Percentiles rank a stretch among this genome's conserved stretches.
These are phyloP conservation scores for Debaryomycetaceae sp. DNA, from an alignment of 1,139 yeast species.

Conservation along the genomic window DNA sequence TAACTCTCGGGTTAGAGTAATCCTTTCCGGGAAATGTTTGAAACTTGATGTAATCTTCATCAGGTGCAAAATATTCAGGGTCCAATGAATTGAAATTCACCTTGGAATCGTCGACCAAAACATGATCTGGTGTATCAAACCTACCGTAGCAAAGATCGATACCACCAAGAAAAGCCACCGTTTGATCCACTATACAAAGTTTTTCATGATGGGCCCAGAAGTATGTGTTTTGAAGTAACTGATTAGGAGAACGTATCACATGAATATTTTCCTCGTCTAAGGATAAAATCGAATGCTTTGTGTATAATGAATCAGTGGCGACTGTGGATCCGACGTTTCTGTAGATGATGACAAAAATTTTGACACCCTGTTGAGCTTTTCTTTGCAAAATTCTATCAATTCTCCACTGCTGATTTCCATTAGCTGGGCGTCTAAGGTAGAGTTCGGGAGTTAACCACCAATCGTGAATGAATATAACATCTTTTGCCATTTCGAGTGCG, in stretches of 20 bases:
- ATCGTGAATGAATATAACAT: slow-evolving; percentile 91
- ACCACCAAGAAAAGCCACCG: slow-evolving; percentile 91
- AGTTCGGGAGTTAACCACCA: slow-evolving; percentile 99
- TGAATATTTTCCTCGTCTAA: slow-evolving; percentile 79
- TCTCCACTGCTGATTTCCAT: slow-evolving; percentile 93
- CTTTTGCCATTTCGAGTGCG: slow-evolving; percentile 91
- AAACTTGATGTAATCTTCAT: slow-evolving; percentile 40
- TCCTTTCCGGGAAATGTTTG: slow-evolving; percentile 96
- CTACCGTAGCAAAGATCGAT: slow-evolving; percentile 94
- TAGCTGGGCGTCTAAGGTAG: slow-evolving; percentile 88
- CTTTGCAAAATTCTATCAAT: slow-evolving; percentile 83
- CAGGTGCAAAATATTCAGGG: slow-evolving; percentile 22
- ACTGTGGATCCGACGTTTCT: slow-evolving; percentile 93
- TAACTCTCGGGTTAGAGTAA: slow-evolving; percentile 91
- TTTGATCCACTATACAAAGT: slow-evolving; percentile 79
- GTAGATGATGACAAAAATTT: slow-evolving; percentile 88
- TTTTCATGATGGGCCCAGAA: slow-evolving; percentile 99
- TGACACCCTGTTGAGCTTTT: slow-evolving; percentile 93
- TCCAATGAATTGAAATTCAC: slow-evolving; percentile 36
- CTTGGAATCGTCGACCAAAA: slow-evolving; percentile 68
- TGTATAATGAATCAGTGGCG: slow-evolving; percentile 89
- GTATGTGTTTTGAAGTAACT: slow-evolving; percentile 84
- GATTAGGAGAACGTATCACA: slow-evolving; percentile 93
- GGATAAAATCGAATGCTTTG: slow-evolving; percentile 87
- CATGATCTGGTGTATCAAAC: slow-evolving; percentile 96